These are phyloP conservation scores for Cynanchum wilfordii DNA, from an alignment of 257 asterid genomes.

Conservation along the genomic window DNA sequence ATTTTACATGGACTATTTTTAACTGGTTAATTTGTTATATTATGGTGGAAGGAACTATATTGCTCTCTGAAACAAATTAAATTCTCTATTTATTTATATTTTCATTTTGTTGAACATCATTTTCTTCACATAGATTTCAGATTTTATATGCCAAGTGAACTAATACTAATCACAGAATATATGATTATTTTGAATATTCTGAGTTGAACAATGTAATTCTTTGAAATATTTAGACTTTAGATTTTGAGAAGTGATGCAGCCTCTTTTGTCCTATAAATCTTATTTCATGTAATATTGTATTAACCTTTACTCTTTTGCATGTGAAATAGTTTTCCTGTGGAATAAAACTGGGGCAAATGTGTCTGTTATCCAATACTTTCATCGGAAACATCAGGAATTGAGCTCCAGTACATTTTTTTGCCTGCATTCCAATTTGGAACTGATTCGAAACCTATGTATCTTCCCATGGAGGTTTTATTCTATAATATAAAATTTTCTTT, in stretches of 20 bases:
- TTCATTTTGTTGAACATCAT: no score
- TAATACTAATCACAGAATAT: no score
- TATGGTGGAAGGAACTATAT: no score
- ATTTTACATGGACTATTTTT: no score
- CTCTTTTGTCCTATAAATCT: background rate
- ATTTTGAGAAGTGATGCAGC: background rate
- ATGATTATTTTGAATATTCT: no score
- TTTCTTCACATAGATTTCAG: no score
- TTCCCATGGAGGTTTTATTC: slow-evolving; percentile 79
- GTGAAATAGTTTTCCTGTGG: slow-evolving; percentile 46
- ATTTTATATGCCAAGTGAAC: no score
- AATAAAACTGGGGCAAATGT: slow-evolving; percentile 32
- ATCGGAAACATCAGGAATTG: slow-evolving; percentile 32
- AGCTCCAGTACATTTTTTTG: slow-evolving; percentile 30
- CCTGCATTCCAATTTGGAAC: slow-evolving; percentile 73
- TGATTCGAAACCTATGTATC: slow-evolving; percentile 45
- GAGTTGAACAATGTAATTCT: no score
- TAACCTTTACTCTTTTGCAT: background rate
- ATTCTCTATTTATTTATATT: no score
- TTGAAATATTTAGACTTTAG: no score
- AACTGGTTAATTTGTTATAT: no score
- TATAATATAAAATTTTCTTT: background rate
- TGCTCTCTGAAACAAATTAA: no score
- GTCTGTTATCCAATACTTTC: slow-evolving; percentile 52
- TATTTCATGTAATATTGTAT: background rate